Conservation (phyloP, 2,329 filamentous ascomycete genomes). For the Pseudogymnoascus sp. region DNA sequence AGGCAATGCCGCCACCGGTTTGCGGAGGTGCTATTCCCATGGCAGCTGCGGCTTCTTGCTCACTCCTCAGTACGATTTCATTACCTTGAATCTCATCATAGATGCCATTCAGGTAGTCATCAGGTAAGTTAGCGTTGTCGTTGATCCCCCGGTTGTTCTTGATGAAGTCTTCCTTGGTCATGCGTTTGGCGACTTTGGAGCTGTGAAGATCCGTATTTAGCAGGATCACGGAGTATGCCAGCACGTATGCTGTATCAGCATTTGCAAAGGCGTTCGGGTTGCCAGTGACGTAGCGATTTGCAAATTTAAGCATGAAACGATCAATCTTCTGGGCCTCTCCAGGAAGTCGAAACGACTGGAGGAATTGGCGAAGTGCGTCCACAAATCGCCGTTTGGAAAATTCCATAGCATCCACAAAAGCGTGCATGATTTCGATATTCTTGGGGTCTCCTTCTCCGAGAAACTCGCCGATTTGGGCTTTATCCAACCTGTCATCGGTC, state of each 20-base stretch:
- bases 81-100: slow-evolving; percentile 87
- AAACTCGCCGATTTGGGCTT: slow-evolving; percentile 87
- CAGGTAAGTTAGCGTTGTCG: slow-evolving; percentile 84
- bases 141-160: slow-evolving; percentile 99
- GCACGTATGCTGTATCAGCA: slow-evolving; percentile 92
- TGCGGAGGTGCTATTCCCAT: slow-evolving; percentile 55
- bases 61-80: slow-evolving; percentile 90
- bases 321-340: slow-evolving; percentile 98
- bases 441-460: slow-evolving; percentile 87
- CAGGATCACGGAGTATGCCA: slow-evolving; percentile 94
- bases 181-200: slow-evolving; percentile 70
- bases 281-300: slow-evolving; percentile 86
- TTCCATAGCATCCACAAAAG: slow-evolving; percentile 92
- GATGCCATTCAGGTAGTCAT: slow-evolving; percentile 83
- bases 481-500: slow-evolving; percentile 77
- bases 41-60: slow-evolving; percentile 81
- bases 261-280: slow-evolving; percentile 98
- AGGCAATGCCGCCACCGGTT: slow-evolving; percentile 62
- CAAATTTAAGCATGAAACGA: slow-evolving; percentile 98
- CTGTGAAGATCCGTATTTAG: slow-evolving; percentile 95
- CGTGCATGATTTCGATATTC: slow-evolving; percentile 96
- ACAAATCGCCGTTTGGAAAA: slow-evolving; percentile 89
- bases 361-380: slow-evolving; percentile 80
- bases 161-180: slow-evolving; percentile 97
- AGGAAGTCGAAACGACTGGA: slow-evolving; percentile 89